Evolutionary conservation across 2,329 filamentous ascomycete species (phyloP), one percentile per base, ranked within the genome.

Genomic region (Talaromyces sp.): DNA sequence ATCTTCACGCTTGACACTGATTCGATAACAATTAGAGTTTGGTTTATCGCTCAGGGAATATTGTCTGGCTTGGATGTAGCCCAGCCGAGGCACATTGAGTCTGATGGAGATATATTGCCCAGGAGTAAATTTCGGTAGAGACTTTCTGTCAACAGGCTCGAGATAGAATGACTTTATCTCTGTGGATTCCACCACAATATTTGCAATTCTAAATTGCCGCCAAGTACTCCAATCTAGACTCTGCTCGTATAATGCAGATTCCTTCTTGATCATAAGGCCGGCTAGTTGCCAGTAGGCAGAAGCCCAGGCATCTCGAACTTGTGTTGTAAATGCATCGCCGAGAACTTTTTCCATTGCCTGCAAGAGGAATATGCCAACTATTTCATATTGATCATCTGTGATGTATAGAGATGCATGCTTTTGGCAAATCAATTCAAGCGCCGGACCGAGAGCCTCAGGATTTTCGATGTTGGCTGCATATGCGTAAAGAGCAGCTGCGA

Each of bases 361-460:
- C 51, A 92, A 80, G 12, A 92, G 81, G 69, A 89, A 86, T 68
- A 85, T 85, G 60, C 87, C 89, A 3, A 92, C 88, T 51, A 91
- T 83, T 36, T 82, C 80, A 73, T 92, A 92, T 65, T 91, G 86
- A 44, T 89, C 86, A 0, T 89, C 83, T 60, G 79, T 79, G 70
- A 92, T 86, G 68, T 85, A 85, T 1, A 92, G 80, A 0, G 86
- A 89, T 63, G 84, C 89, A 73, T 92, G 89, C 75, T 91, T 92
- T 72, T 91, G 85, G 72, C 87, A 89, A 66, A 94, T 92, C 68
- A 87, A 84, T 73, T 91, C 87, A 14, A 86, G 74, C 0, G 82
- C 79, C 0, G 83, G 80, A 12, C 73, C 73, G 4, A 92, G 80
- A 23, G 79, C 83, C 54, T 81, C 83, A 0, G 91, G 81, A 70